A percentile compares a stretch with the other conserved stretches of the same genome.
Evolutionary conservation across 495 filamentous ascomycete species (phyloP).

Genomic region (Podospora fimiseda): DNA sequence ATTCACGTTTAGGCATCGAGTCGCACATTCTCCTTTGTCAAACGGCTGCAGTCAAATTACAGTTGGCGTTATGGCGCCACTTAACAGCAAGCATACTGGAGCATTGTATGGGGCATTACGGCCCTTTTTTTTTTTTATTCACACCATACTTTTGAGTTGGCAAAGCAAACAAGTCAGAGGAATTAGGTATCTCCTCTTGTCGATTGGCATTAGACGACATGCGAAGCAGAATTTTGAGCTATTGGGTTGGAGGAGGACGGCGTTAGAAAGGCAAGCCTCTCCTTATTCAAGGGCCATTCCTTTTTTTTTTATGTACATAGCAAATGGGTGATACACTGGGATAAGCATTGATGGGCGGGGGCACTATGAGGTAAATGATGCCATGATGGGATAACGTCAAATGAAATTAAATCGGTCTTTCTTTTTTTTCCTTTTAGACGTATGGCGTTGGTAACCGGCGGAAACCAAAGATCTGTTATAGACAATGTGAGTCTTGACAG

Average conservation of each 20-base stretch:
- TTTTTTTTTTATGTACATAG: no score
- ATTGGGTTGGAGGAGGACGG: slow-evolving; percentile 9
- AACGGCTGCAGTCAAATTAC: background rate
- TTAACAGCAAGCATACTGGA: background rate
- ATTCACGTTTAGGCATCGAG: slow-evolving; percentile 29
- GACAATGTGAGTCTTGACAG: background rate
- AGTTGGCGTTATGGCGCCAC: background rate
- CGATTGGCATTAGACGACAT: slow-evolving; percentile 25
- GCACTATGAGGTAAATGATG: no score
- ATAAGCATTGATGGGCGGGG: no score
- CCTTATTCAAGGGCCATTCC: background rate
- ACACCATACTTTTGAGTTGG: slow-evolving; percentile 23
- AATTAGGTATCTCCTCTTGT: slow-evolving; percentile 44
- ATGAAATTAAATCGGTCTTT: no score
- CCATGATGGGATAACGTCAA: no score
- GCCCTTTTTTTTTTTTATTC: slow-evolving; percentile 8
- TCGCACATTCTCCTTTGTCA: background rate
- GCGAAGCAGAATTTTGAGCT: slow-evolving; percentile 22
- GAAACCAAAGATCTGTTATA: background rate
- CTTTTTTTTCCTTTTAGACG: background rate
- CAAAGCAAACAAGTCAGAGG: slow-evolving; percentile 30
- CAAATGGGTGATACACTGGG: no score
- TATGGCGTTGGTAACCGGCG: slow-evolving; percentile 3
- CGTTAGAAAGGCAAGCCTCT: slow-evolving; percentile 19
- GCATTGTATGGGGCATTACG: background rate